These are phyloP conservation scores for Sambucus nigra DNA, from an alignment of 129 eudicot species.

Conservation along the genomic window DNA sequence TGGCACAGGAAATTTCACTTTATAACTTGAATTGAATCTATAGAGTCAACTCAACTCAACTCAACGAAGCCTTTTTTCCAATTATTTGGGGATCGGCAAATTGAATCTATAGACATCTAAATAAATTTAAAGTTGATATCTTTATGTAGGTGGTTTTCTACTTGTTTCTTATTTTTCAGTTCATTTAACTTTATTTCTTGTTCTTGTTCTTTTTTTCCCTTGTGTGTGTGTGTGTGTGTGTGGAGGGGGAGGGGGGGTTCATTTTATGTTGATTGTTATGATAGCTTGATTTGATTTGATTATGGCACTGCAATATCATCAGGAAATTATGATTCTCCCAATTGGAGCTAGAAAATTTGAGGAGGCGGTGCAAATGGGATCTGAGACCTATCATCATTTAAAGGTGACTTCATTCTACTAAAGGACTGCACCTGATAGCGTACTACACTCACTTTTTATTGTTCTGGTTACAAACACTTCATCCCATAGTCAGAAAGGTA, in stretches of 20 bases:
- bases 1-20: neutral
- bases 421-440: neutral
- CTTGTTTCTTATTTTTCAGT: too few relatives aligned
- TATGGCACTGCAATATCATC: constrained; percentile 13
- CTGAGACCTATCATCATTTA: constrained; percentile 92
- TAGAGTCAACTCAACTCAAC: too few relatives aligned
- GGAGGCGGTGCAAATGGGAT: constrained; percentile 94
- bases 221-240: neutral
- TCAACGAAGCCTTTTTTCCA: too few relatives aligned
- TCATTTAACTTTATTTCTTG: neutral
- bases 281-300: constrained; percentile 1
- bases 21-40: too few relatives aligned
- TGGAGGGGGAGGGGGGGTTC: neutral
- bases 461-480: too few relatives aligned
- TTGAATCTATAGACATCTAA: too few relatives aligned
- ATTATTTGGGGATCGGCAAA: too few relatives aligned
- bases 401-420: constrained; percentile 40
- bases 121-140: too few relatives aligned
- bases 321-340: constrained; percentile 92
- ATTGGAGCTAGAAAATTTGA: constrained; percentile 79
- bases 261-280: neutral
- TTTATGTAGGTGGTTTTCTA: too few relatives aligned
- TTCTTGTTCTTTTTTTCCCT: neutral
- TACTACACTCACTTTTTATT: too few relatives aligned
- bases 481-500: too few relatives aligned